These are phyloP conservation scores for Ustilago loliicola DNA, from an alignment of 1,284 basidiomycete genomes.

Conservation along the genomic window DNA sequence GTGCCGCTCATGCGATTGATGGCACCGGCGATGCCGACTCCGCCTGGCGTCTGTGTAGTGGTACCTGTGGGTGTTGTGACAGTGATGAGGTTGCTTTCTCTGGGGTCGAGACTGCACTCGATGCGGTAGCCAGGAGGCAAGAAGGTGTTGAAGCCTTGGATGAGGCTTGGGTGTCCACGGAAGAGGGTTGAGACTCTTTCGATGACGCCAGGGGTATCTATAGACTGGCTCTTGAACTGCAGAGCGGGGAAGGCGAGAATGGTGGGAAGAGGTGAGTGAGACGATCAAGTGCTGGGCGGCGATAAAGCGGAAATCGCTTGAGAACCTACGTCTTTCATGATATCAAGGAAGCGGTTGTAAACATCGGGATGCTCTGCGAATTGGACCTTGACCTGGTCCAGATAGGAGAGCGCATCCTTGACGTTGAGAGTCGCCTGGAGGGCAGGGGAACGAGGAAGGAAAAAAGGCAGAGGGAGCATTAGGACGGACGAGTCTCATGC, in stretches of 20 bases:
- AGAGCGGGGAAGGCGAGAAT: background rate
- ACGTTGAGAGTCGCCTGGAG: constrained; percentile 70
- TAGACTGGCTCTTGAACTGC: constrained; percentile 72
- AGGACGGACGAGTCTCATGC: background rate
- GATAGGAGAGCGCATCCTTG: constrained; percentile 94
- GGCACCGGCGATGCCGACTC: constrained; percentile 65
- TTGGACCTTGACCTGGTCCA: constrained; percentile 91
- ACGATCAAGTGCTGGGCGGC: background rate
- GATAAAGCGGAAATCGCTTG: background rate
- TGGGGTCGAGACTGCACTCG: constrained; percentile 78
- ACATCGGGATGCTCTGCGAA: constrained; percentile 93
- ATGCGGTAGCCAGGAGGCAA: constrained; percentile 96
- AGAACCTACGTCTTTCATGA: constrained; percentile 86
- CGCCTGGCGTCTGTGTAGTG: constrained; percentile 74
- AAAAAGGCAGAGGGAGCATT: background rate
- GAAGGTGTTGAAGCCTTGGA: constrained; percentile 99
- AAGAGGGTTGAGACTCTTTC: constrained; percentile 95
- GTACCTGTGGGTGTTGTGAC: constrained; percentile 94
- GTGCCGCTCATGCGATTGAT: constrained; percentile 65
- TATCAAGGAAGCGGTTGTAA: constrained; percentile 96
- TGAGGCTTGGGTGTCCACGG: constrained; percentile 90
- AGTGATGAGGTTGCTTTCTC: constrained; percentile 84
- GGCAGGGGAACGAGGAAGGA: background rate
- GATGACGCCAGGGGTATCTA: constrained; percentile 99
- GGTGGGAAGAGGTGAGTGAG: background rate